Base-by-base conservation (phyloP, 2,329 filamentous ascomycete species). In the Pseudogymnoascus sp. region DNA sequence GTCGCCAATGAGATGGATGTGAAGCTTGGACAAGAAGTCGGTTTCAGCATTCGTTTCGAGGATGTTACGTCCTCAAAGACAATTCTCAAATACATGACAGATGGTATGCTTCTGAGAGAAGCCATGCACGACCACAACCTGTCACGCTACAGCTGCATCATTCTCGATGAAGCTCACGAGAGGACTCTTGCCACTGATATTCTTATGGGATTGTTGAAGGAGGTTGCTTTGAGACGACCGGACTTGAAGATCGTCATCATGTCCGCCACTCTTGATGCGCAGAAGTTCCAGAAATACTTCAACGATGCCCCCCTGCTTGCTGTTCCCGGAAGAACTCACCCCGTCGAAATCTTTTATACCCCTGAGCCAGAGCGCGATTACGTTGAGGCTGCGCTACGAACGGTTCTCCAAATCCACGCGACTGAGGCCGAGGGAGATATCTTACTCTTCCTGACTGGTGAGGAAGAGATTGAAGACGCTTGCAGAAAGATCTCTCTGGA, bases 241-340 rank as follows among this genome's bases (percentile, higher is more conserved):
- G 94, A 99, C 74, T 80, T 99, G 70, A 99, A 99, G 79, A 90
- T 99, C 71, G 94, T 99, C 71, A 94, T 99, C 81, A 99, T 97
- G 86, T 97, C 93, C 71, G 94, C 94, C 63, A 99, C 94, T 8
- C 83, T 99, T 60, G 94, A 99, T 76, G 94, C 94, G 4, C 88
- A 96, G 71, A 99, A 99, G 76, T 99, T 99, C 73, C 94, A 97
- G 75, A 87, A 86, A 63, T 99, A 99, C 78, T 99, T 99, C 79
- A 90, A 91, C 76, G 85, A 96, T 69, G 94, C 94, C 4, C 94
- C 94, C 6, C 81, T 99, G 39, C 84, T 99, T 59, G 91, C 93
- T 22, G 94, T 99, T 2, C 94, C 94, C 36, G 94, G 94, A 72
- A 87, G 94, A 75, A 99, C 94, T 18, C 88, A 96, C 73, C 92